Percentiles rank a stretch among this genome's conserved stretches.
Conservation (phyloP, 306 rosid species). For the Dryas octopetala region DNA sequence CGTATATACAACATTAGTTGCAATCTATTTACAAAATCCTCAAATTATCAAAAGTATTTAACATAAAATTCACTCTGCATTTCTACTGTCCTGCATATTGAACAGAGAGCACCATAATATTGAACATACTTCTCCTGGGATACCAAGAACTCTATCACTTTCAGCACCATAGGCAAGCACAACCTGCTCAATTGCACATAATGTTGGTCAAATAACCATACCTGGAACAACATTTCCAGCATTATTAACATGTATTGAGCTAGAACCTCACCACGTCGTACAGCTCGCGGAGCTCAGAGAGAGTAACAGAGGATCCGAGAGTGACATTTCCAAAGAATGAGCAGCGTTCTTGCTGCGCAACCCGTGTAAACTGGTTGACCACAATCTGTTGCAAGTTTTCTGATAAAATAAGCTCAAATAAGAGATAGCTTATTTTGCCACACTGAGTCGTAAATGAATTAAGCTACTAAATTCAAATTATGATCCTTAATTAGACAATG, state of each 20-base stretch:
- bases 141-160: slow-evolving; percentile 81
- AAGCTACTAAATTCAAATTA: not conserved
- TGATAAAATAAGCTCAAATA: slow-evolving; percentile 52
- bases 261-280: slow-evolving; percentile 71
- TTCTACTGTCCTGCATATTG: not conserved
- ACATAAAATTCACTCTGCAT: not conserved
- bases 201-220: slow-evolving; percentile 21
- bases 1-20: slow-evolving; percentile 6
- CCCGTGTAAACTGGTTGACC: slow-evolving; percentile 74
- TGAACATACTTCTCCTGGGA: slow-evolving; percentile 80
- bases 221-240: slow-evolving; percentile 9
- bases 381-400: slow-evolving; percentile 79
- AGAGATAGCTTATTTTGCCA: slow-evolving; percentile 21
- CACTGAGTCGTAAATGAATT: not conserved
- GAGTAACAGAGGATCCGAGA: slow-evolving; percentile 70
- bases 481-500: not conserved
- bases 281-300: slow-evolving; percentile 63
- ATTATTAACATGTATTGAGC: slow-evolving; percentile 21
- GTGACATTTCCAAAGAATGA: slow-evolving; percentile 70
- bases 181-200: slow-evolving; percentile 54
- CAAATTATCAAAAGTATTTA: not conserved
- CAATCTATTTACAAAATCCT: not conserved
- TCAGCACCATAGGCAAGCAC: slow-evolving; percentile 95
- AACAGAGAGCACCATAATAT: slow-evolving; percentile 15
- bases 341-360: slow-evolving; percentile 61